Conservation (phyloP, 768 basidiomycete species). For the Calocybe gangraenosa region DNA sequence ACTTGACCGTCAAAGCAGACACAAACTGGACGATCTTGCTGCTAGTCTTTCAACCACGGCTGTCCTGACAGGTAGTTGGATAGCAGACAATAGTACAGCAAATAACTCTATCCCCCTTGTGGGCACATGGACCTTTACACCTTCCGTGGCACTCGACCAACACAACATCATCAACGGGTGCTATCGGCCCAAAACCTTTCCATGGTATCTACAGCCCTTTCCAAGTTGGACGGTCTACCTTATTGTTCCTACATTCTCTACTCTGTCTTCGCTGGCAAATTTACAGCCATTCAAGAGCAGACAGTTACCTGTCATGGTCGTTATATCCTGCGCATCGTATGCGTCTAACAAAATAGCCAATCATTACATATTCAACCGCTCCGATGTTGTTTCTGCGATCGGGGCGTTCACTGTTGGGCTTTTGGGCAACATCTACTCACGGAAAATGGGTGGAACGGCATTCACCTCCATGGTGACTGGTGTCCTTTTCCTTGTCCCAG, state of each 20-base stretch:
- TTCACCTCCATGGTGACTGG: slow-evolving; percentile 92
- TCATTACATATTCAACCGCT: slow-evolving; percentile 80
- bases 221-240: slow-evolving; percentile 74
- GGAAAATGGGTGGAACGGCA: slow-evolving; percentile 79
- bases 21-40: slow-evolving; percentile 49
- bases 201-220: slow-evolving; percentile 82
- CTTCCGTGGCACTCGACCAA: slow-evolving; percentile 39
- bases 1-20: slow-evolving; percentile 55
- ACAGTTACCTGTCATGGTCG: slow-evolving; percentile 78
- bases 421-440: slow-evolving; percentile 77
- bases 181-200: slow-evolving; percentile 56
- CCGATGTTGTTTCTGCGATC: slow-evolving; percentile 81
- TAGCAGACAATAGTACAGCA: slow-evolving; percentile 49
- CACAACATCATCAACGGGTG: slow-evolving; percentile 61
- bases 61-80: slow-evolving; percentile 62
- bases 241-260: slow-evolving; percentile 73
- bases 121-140: slow-evolving; percentile 67
- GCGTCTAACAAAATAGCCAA: slow-evolving; percentile 80
- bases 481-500: slow-evolving; percentile 82
- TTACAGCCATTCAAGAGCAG: slow-evolving; percentile 69
- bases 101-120: slow-evolving; percentile 39
- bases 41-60: slow-evolving; percentile 44
- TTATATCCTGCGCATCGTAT: slow-evolving; percentile 78
- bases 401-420: slow-evolving; percentile 81
- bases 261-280: slow-evolving; percentile 70